phyloP scores from a whole-genome alignment of 495 filamentous ascomycete species.

The Echria macrotheca region DNA sequence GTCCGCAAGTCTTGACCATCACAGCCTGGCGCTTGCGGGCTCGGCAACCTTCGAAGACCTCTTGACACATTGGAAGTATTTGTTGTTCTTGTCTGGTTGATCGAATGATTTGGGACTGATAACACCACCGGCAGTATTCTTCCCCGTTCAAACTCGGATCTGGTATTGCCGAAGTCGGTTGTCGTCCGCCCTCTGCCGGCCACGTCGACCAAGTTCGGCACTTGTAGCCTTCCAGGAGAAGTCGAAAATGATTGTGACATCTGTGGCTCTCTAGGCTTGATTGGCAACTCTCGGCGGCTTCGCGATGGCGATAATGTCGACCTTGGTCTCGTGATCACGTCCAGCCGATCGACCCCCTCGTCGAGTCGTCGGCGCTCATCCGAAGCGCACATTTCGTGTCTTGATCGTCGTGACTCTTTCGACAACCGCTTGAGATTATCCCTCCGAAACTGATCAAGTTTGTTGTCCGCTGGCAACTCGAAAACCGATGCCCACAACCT shows the following conservation, averaged over 20 bases:
- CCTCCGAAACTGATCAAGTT: constrained; percentile 3
- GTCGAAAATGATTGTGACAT: not conserved
- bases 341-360: not conserved
- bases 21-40: not conserved
- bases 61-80: not conserved
- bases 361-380: not conserved
- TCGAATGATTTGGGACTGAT: not conserved
- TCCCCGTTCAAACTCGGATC: not conserved
- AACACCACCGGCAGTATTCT: not conserved
- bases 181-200: not conserved
- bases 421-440: constrained; percentile 7
- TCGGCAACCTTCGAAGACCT: not conserved
- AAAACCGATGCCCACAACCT: constrained; percentile 14
- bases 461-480: constrained; percentile 11
- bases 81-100: not conserved
- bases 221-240: too few species aligned
- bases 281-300: not conserved
- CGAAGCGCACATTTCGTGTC: constrained; percentile 1
- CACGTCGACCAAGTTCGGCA: too few species aligned
- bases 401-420: constrained; percentile 2
- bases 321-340: constrained; percentile 12
- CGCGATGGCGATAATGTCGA: not conserved
- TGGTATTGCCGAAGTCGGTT: not conserved
- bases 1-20: not conserved
- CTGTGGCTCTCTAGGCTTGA: not conserved